Conservation (phyloP, 1,284 basidiomycete species). For the Rhodotorula sp. region DNA sequence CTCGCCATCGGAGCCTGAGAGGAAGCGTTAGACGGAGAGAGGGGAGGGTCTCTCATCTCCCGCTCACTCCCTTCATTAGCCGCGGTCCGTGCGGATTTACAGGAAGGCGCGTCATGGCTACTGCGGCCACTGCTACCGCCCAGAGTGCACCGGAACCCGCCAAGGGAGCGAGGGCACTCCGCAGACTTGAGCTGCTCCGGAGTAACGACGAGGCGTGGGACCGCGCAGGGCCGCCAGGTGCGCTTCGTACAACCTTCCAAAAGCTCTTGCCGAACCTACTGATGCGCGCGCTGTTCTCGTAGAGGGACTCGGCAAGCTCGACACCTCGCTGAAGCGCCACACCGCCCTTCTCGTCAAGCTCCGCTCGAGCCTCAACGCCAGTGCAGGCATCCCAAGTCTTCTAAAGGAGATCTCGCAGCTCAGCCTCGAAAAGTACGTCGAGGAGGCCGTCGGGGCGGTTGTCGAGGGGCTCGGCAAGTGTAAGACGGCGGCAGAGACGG, state of each 20-base stretch:
- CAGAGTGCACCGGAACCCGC: not conserved
- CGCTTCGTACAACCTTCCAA: not conserved
- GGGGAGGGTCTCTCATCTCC: not conserved
- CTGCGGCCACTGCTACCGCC: not conserved
- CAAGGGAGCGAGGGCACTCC: not conserved
- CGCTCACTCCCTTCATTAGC: not conserved
- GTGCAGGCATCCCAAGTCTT: constrained; percentile 77
- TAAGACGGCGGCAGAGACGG: constrained; percentile 84
- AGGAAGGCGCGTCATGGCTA: not conserved
- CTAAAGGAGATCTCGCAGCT: constrained; percentile 87
- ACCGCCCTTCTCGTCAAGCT: constrained; percentile 90
- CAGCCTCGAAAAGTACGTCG: constrained; percentile 91
- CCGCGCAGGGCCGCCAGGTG: constrained; percentile 4
- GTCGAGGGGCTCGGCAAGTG: constrained; percentile 83
- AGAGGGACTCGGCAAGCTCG: constrained; percentile 55
- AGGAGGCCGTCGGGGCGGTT: constrained; percentile 85
- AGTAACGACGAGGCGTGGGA: constrained; percentile 30
- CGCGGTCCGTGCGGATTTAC: not conserved
- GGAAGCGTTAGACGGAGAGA: too few species aligned
- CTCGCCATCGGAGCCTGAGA: too few species aligned
- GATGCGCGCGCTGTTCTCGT: not conserved
- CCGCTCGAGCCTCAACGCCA: constrained; percentile 68
- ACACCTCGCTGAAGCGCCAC: constrained; percentile 91
- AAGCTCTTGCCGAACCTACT: not conserved
- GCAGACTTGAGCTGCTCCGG: constrained; percentile 22